Percentiles rank a stretch among this genome's conserved stretches.
Conservation (phyloP, 768 basidiomycete species). For the Russula dissimulans region DNA sequence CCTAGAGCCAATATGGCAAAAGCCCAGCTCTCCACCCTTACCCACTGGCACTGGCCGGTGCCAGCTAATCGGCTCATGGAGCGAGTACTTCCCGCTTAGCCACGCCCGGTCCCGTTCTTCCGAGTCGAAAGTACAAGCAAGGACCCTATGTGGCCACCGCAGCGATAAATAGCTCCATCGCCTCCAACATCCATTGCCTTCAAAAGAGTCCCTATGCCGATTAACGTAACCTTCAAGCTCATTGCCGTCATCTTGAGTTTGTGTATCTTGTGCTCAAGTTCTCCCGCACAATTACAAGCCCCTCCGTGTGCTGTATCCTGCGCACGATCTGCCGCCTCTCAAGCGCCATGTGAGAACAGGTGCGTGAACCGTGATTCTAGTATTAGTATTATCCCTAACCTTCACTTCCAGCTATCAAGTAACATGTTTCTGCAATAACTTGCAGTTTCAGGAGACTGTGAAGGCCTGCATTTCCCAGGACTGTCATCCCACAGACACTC, state of each 20-base stretch:
- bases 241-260: background rate
- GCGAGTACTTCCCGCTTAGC: background rate
- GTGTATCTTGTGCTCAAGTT: background rate
- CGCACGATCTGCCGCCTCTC: background rate
- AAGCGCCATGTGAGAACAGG: background rate
- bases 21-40: background rate
- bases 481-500: background rate
- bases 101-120: background rate
- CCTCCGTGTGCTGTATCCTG: background rate
- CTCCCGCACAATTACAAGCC: background rate
- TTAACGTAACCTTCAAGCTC: background rate
- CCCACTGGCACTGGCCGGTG: background rate
- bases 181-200: background rate
- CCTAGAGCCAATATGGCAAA: too few relatives aligned
- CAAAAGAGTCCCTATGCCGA: background rate
- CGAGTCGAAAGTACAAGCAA: background rate
- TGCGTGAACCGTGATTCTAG: background rate
- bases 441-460: background rate
- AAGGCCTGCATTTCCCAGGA: background rate
- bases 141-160: too few relatives aligned
- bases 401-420: background rate
- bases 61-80: background rate
- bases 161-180: too few relatives aligned
- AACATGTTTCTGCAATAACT: background rate
- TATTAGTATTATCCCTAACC: background rate